Conservation (phyloP, 352 stramenopile genomes). For the Blastocystis sp. region DNA sequence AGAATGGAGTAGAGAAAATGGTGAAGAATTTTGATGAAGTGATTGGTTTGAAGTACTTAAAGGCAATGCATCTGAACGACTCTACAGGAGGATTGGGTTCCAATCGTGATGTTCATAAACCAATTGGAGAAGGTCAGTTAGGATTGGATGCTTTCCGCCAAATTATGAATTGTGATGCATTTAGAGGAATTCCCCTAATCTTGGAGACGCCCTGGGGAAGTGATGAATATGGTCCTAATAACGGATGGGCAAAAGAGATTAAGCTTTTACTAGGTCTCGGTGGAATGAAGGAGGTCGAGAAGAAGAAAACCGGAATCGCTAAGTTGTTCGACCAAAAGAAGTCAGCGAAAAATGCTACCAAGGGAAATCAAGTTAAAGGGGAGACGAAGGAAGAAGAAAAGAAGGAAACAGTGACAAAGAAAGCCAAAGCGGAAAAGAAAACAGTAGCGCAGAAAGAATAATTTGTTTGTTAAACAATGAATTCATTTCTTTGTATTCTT, state of each 20-base stretch:
- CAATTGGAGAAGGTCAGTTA: conserved; percentile 9
- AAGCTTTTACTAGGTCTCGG: conserved; percentile 1
- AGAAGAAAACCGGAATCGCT: conserved; percentile 4
- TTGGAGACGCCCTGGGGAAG: conserved; percentile 42
- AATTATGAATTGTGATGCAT: conserved; percentile 48
- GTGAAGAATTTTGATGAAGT: conserved; percentile 26
- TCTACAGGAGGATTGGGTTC: conserved; percentile 1
- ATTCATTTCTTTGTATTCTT: conserved; percentile 67
- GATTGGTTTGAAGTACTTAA: conserved; percentile 38
- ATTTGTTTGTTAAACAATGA: conserved; percentile 69
- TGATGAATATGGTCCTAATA: background rate
- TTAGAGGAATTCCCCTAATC: conserved; percentile 56
- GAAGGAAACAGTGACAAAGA: background rate
- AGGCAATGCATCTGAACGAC: conserved; percentile 66
- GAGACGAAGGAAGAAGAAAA: background rate
- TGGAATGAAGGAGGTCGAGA: background rate
- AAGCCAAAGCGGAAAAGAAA: background rate
- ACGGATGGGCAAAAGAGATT: conserved; percentile 66
- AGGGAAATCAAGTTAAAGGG: conserved; percentile 26
- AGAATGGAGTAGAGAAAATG: background rate
- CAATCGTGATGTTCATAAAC: conserved; percentile 25
- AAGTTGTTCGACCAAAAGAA: background rate
- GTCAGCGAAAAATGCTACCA: background rate
- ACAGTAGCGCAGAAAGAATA: conserved; percentile 46
- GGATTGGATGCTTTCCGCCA: conserved; percentile 54